These are phyloP conservation scores for Aureobasidium sp. DNA, from an alignment of 2,329 filamentous ascomycete species.

Conservation along the genomic window DNA sequence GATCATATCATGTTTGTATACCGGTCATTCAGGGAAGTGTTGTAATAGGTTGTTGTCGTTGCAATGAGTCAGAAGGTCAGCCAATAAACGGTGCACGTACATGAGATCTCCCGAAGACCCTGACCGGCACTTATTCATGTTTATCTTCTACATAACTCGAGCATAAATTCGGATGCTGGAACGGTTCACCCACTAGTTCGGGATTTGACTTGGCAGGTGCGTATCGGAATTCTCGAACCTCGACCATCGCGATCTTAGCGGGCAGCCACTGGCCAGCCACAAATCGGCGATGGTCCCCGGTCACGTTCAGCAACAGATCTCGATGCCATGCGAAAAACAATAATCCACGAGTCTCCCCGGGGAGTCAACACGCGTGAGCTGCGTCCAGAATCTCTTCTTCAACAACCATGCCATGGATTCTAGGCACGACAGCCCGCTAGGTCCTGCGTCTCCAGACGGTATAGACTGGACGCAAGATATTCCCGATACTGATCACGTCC, in stretches of 20 bases:
- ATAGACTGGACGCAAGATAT: constrained; percentile 15
- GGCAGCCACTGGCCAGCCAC: background rate
- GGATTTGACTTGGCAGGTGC: background rate
- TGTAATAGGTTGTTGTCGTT: background rate
- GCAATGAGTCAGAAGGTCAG: background rate
- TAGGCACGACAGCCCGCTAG: background rate
- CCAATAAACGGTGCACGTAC: background rate
- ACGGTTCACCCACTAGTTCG: background rate
- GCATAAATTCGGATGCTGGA: background rate
- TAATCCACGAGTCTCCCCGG: background rate
- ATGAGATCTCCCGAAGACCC: too few relatives aligned
- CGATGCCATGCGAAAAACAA: background rate
- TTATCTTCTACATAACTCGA: background rate
- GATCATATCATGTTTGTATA: background rate
- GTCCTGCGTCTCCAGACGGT: background rate
- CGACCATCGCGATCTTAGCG: background rate
- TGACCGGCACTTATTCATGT: too few relatives aligned
- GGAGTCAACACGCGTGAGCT: background rate
- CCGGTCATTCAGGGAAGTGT: background rate
- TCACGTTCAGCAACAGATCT: background rate
- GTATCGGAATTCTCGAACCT: background rate
- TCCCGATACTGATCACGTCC: constrained; percentile 25
- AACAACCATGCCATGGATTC: background rate
- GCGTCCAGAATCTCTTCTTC: background rate
- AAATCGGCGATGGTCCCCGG: background rate